Evolutionary conservation across 2,329 filamentous ascomycete genomes (phyloP).

Genomic region (Ophiostoma australiae): DNA sequence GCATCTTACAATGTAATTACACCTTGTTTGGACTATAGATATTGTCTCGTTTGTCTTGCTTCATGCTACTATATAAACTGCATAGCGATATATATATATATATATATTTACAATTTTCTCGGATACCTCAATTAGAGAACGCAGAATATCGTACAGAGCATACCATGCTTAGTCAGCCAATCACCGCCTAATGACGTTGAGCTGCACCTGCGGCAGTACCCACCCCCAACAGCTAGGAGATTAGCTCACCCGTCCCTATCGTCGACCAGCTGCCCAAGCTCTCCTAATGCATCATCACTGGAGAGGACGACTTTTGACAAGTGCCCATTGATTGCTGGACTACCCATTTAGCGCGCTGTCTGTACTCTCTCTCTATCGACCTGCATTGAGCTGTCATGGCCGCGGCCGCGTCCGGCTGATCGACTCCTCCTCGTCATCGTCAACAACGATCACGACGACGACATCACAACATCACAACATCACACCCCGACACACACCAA

Average conservation of each 20-base stretch:
- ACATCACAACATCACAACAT: background rate
- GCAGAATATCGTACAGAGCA: background rate
- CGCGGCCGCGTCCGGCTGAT: constrained; percentile 23
- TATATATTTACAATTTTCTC: background rate
- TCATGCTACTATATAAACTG: background rate
- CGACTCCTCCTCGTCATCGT: background rate
- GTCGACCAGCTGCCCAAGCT: constrained; percentile 12
- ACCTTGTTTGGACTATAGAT: background rate
- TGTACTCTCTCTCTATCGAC: background rate
- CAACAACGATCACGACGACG: background rate
- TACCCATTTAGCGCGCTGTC: background rate
- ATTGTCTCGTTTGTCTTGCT: background rate
- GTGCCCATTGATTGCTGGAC: background rate
- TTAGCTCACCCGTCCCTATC: background rate
- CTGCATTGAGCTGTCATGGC: constrained; percentile 17
- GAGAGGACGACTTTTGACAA: background rate
- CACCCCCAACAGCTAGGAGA: constrained; percentile 1
- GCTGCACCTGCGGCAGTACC: constrained; percentile 10
- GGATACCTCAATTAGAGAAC: too few species aligned
- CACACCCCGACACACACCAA: background rate
- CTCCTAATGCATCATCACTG: background rate
- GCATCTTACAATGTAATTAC: background rate
- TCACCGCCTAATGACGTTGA: constrained; percentile 16
- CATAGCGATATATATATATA: constrained; percentile 4
- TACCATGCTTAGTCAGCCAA: background rate